Conservation (phyloP, 1,139 yeast species). For the Zhuliangozyma blackwelliae region DNA sequence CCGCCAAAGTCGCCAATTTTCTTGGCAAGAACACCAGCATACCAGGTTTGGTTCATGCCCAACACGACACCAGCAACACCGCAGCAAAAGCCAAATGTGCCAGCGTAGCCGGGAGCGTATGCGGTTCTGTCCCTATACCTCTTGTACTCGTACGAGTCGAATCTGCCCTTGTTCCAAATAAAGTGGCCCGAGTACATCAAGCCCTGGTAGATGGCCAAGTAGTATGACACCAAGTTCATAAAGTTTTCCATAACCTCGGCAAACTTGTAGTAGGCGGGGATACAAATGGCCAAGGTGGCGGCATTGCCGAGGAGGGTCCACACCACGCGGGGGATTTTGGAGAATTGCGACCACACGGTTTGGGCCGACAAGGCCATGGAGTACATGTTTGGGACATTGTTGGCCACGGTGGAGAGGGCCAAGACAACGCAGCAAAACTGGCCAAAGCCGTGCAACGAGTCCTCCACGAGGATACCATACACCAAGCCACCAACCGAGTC, state of each 20-base stretch:
- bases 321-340: conserved; percentile 69
- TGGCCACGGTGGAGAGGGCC: conserved; percentile 81
- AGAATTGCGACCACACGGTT: conserved; percentile 70
- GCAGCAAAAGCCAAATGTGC: conserved; percentile 69
- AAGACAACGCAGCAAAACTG: conserved; percentile 81
- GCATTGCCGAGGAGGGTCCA: conserved; percentile 81
- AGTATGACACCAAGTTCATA: conserved; percentile 88
- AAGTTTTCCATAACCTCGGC: conserved; percentile 72
- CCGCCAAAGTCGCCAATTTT: conserved; percentile 69
- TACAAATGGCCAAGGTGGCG: conserved; percentile 76
- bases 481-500: conserved; percentile 79
- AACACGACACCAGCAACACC: conserved; percentile 83
- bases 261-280: conserved; percentile 80
- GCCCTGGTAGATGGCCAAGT: conserved; percentile 80
- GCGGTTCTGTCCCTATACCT: conserved; percentile 52
- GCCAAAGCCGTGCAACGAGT: conserved; percentile 85
- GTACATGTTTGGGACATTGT: conserved; percentile 91
- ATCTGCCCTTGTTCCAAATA: conserved; percentile 61
- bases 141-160: conserved; percentile 56
- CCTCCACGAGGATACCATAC: conserved; percentile 68
- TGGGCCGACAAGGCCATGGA: conserved; percentile 84
- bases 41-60: conserved; percentile 88
- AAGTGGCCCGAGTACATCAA: conserved; percentile 75
- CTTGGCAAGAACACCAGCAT: conserved; percentile 61
- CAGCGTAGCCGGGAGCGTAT: conserved; percentile 76